Percentiles rank a stretch among this genome's conserved stretches.
Conservation (phyloP, 192 early-diverging fungal species). For the Phlyctochytrium bullatum region DNA sequence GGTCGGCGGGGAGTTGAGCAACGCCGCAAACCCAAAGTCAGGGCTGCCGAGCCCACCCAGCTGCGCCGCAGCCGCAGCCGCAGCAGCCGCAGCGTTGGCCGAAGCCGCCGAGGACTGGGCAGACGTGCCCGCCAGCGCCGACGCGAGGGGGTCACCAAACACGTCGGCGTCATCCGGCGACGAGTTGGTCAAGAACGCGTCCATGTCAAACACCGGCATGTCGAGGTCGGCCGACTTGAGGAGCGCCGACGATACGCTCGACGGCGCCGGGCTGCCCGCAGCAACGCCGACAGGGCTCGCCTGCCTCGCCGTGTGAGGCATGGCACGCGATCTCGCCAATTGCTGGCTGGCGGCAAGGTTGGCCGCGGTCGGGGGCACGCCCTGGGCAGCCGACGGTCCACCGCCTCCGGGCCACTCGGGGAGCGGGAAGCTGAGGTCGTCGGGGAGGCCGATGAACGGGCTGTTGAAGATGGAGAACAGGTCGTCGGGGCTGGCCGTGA, state of each 20-base stretch:
- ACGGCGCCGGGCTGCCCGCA: neutral
- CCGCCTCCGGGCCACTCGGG: neutral
- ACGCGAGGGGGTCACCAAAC: constrained; percentile 5
- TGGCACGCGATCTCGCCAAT: constrained; percentile 4
- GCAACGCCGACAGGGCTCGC: constrained; percentile 10
- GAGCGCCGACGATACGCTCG: constrained; percentile 1
- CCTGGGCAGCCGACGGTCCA: neutral
- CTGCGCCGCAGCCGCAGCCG: constrained; percentile 8
- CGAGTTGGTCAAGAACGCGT: constrained; percentile 1
- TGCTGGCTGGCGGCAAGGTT: constrained; percentile 3
- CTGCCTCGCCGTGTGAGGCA: neutral
- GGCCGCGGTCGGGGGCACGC: neutral
- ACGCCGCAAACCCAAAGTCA: neutral
- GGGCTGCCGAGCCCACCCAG: neutral
- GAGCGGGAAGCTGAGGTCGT: neutral
- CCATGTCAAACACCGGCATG: constrained; percentile 21
- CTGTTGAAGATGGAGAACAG: neutral
- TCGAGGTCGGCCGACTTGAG: constrained; percentile 14
- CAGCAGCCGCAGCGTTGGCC: neutral
- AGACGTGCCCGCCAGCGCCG: too few species aligned
- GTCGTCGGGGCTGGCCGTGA: neutral
- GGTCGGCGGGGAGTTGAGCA: neutral
- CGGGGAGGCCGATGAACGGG: constrained; percentile 3
- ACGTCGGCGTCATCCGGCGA: constrained; percentile 24
- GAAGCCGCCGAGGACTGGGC: too few species aligned